These are phyloP conservation scores for Penicillium malachiteum DNA, from an alignment of 495 filamentous ascomycete species.

Conservation along the genomic window DNA sequence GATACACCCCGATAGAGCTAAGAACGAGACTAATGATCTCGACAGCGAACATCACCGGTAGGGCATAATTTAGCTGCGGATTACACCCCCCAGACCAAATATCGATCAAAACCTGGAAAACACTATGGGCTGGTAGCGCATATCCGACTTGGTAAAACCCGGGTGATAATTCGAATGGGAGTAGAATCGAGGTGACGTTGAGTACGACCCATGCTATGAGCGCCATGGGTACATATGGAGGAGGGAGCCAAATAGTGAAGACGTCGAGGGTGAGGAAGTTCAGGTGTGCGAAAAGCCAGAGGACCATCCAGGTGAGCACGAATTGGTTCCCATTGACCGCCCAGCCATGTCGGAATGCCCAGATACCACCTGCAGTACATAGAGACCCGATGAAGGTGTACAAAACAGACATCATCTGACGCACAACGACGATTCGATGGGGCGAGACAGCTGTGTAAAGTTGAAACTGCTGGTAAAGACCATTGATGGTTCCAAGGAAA, in stretches of 20 bases:
- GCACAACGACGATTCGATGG: constrained; percentile 42
- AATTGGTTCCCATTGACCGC: constrained; percentile 47
- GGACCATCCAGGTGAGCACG: constrained; percentile 41
- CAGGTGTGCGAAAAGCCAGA: constrained; percentile 54
- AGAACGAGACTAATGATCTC: constrained; percentile 32
- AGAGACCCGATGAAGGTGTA: constrained; percentile 50
- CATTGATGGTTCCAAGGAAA: constrained; percentile 44
- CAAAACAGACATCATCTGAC: constrained; percentile 33
- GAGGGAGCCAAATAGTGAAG: constrained; percentile 45
- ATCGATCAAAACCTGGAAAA: constrained; percentile 44
- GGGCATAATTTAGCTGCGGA: constrained; percentile 35
- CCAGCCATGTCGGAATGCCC: constrained; percentile 52
- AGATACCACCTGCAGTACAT: constrained; percentile 46
- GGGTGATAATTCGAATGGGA: constrained; percentile 47
- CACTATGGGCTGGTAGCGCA: constrained; percentile 45
- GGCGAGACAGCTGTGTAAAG: constrained; percentile 38
- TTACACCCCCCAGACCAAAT: constrained; percentile 53
- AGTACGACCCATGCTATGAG: constrained; percentile 49
- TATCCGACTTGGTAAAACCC: constrained; percentile 50
- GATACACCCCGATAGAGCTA: constrained; percentile 39
- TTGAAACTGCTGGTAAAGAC: constrained; percentile 43
- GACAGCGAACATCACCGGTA: constrained; percentile 42
- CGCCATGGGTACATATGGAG: constrained; percentile 42
- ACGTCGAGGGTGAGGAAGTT: constrained; percentile 52
- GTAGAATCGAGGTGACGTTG: constrained; percentile 46